These are phyloP conservation scores for Solanum virginianum DNA, from an alignment of 257 asterid species.

Conservation along the genomic window DNA sequence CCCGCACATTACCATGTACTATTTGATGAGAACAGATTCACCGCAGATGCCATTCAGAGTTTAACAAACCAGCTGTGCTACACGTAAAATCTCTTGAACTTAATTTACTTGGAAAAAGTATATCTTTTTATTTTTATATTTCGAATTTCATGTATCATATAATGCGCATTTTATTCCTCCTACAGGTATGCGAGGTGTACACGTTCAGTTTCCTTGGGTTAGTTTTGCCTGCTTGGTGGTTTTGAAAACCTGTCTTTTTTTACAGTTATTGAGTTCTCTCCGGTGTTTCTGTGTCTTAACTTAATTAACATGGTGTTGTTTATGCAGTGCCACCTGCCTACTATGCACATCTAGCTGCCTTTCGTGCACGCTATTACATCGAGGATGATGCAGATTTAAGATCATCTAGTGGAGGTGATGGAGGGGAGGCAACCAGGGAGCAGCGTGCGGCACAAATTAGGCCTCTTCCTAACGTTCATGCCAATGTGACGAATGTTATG, in stretches of 20 bases:
- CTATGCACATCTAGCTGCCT: conserved; percentile 74
- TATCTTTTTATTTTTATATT: not conserved
- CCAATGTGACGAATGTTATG: conserved; percentile 52
- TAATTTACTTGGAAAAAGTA: not conserved
- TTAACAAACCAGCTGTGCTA: conserved; percentile 62
- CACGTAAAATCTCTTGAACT: conserved; percentile 31
- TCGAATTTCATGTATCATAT: not conserved
- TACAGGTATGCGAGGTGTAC: conserved; percentile 72
- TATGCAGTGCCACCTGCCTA: conserved; percentile 78
- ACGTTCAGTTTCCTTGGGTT: conserved; percentile 63
- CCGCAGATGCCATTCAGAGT: conserved; percentile 57
- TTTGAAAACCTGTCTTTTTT: not conserved
- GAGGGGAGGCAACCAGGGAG: conserved; percentile 30
- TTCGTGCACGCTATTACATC: conserved; percentile 59
- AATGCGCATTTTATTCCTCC: not conserved
- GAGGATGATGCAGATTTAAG: conserved; percentile 41
- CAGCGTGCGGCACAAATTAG: conserved; percentile 6
- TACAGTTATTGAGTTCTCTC: not conserved
- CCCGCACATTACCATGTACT: conserved; percentile 82
- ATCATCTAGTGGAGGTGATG: conserved; percentile 16
- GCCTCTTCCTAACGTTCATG: conserved; percentile 32
- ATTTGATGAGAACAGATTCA: conserved; percentile 57
- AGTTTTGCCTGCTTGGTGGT: not conserved
- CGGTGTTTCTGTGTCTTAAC: not conserved
- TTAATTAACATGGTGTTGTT: conserved; percentile 2